Percentiles rank a stretch among this genome's conserved stretches.
Conservation (phyloP, 768 basidiomycete genomes). For the Naganishia vishniacii region DNA sequence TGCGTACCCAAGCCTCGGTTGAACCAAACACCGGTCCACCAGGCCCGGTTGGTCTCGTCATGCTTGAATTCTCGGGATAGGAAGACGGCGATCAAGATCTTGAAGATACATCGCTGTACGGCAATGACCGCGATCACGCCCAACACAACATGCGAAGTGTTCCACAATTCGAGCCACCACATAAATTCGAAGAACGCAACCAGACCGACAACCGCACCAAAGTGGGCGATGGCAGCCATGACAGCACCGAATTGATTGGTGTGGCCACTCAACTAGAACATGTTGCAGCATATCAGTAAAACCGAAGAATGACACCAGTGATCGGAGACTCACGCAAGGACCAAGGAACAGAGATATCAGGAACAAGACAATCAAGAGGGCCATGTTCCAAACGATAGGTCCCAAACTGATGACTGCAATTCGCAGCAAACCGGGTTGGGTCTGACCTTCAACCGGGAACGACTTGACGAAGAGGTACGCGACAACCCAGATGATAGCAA, state of each 20-base stretch:
- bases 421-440: slow-evolving; percentile 78
- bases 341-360: slow-evolving; percentile 85
- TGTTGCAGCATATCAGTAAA: neutral
- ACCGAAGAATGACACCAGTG: neutral
- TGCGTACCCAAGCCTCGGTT: slow-evolving; percentile 83
- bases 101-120: slow-evolving; percentile 87
- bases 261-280: slow-evolving; percentile 48
- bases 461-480: slow-evolving; percentile 66
- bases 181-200: slow-evolving; percentile 94
- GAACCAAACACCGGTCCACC: slow-evolving; percentile 93
- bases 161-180: slow-evolving; percentile 94
- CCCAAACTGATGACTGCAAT: slow-evolving; percentile 89
- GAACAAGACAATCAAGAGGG: slow-evolving; percentile 78
- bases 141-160: slow-evolving; percentile 83
- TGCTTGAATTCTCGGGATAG: slow-evolving; percentile 97
- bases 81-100: slow-evolving; percentile 88
- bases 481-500: slow-evolving; percentile 78
- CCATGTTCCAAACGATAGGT: slow-evolving; percentile 92
- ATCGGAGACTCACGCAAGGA: slow-evolving; percentile 58
- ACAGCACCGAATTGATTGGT: slow-evolving; percentile 85
- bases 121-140: slow-evolving; percentile 80
- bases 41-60: slow-evolving; percentile 95
- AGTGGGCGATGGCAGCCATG: slow-evolving; percentile 85
- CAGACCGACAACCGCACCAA: slow-evolving; percentile 67
- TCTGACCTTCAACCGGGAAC: slow-evolving; percentile 53